These are phyloP conservation scores for Orbilia brochopaga DNA, from an alignment of 2,329 filamentous ascomycete species.

Conservation along the genomic window DNA sequence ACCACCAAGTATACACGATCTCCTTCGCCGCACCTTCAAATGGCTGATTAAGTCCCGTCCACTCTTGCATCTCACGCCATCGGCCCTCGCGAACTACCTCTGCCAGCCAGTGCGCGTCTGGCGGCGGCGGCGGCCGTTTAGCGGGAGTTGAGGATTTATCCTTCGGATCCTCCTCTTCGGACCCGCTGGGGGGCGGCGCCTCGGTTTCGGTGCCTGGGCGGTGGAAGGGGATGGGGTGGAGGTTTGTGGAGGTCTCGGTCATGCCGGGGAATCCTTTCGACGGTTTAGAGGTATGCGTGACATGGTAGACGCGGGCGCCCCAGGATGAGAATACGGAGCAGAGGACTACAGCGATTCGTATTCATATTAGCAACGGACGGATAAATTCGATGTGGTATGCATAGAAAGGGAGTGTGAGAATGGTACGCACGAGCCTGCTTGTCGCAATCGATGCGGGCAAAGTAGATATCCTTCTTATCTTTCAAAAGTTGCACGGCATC, in stretches of 20 bases:
- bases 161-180: constrained; percentile 9
- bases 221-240: constrained; percentile 43
- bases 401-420: neutral
- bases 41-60: constrained; percentile 23
- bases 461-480: constrained; percentile 33
- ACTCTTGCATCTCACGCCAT: constrained; percentile 29
- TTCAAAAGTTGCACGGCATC: constrained; percentile 17
- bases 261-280: constrained; percentile 31
- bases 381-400: too few relatives aligned
- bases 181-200: neutral
- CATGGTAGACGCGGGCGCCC: constrained; percentile 38
- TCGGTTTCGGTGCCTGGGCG: constrained; percentile 29
- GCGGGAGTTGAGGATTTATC: neutral
- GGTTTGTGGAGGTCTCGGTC: constrained; percentile 20
- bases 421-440: constrained; percentile 15
- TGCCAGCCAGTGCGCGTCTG: constrained; percentile 24
- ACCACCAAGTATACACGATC: constrained; percentile 29
- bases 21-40: constrained; percentile 29
- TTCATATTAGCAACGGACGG: neutral
- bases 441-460: constrained; percentile 36
- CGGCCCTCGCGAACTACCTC: constrained; percentile 24
- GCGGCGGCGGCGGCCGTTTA: constrained; percentile 13
- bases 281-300: constrained; percentile 20
- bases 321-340: constrained; percentile 40
- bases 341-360: constrained; percentile 13